These are phyloP conservation scores for Discostella pseudostelligera DNA, from an alignment of 108 stramenopile species.

Conservation along the genomic window DNA sequence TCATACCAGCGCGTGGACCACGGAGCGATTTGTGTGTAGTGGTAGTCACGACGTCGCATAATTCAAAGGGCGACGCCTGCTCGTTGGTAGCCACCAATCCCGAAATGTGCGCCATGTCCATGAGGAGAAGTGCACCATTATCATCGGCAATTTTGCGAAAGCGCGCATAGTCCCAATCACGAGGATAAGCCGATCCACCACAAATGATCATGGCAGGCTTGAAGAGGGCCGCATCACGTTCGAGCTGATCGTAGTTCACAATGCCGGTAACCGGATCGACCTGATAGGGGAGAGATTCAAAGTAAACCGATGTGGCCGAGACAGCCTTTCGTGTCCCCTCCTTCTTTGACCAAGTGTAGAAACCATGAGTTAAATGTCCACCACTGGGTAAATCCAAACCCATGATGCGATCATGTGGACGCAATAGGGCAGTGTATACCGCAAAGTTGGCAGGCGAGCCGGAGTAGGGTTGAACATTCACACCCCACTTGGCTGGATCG, in stretches of 20 bases:
- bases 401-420: conserved; percentile 99
- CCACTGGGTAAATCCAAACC: conserved; percentile 98
- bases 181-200: conserved; percentile 99
- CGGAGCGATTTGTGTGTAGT: conserved; percentile 99
- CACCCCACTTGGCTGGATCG: conserved; percentile 96
- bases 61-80: conserved; percentile 91
- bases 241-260: conserved; percentile 95
- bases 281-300: conserved; percentile 98
- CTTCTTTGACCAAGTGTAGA: conserved; percentile 99
- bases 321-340: conserved; percentile 96
- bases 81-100: conserved; percentile 97
- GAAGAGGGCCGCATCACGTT: conserved; percentile 89
- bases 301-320: conserved; percentile 99
- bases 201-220: conserved; percentile 98
- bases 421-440: conserved; percentile 96
- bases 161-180: conserved; percentile 98
- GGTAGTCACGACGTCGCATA: conserved; percentile 98
- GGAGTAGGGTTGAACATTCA: conserved; percentile 97
- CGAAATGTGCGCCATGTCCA: conserved; percentile 99
- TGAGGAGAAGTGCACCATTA: conserved; percentile 96
- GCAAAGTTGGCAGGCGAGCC: conserved; percentile 99
- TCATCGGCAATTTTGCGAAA: conserved; percentile 98
- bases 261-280: conserved; percentile 95
- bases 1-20: conserved; percentile 99
- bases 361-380: conserved; percentile 98